Conservation (phyloP, 23 red algal genomes). For the Gracilaria caudata region DNA sequence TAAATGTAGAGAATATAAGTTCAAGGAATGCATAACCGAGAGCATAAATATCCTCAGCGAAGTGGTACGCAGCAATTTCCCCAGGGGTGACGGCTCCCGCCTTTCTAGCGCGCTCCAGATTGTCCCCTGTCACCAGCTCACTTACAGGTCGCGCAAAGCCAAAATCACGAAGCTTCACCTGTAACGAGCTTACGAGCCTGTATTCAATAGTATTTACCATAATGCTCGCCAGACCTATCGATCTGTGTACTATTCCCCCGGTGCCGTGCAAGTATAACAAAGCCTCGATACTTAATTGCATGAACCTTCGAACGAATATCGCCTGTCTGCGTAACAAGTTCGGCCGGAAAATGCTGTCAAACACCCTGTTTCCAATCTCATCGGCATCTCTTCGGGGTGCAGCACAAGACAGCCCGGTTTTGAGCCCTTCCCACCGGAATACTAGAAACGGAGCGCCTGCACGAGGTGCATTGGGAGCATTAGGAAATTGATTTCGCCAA, state of each 20-base stretch:
- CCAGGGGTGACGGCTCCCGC: conserved; percentile 55
- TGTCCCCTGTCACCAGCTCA: conserved; percentile 35
- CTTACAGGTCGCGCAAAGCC: conserved; percentile 76
- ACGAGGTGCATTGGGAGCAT: conserved; percentile 54
- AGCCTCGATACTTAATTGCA: conserved; percentile 65
- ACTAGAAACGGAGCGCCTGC: conserved; percentile 77
- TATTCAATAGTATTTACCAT: conserved; percentile 87
- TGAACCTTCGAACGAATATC: conserved; percentile 52
- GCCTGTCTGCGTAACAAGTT: conserved; percentile 40
- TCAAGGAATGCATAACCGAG: conserved; percentile 76
- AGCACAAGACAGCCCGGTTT: conserved; percentile 45
- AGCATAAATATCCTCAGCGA: conserved; percentile 73
- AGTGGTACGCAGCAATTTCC: conserved; percentile 44
- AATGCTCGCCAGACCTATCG: conserved; percentile 74
- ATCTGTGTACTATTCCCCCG: conserved; percentile 80
- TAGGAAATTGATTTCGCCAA: conserved; percentile 73
- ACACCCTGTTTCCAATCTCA: conserved; percentile 32
- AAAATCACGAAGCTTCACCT: conserved; percentile 88
- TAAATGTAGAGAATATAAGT: conserved; percentile 69
- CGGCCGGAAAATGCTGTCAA: conserved; percentile 61
- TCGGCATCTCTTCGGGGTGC: conserved; percentile 21
- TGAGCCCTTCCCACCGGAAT: conserved; percentile 86
- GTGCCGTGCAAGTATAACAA: conserved; percentile 71
- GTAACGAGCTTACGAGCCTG: conserved; percentile 35
- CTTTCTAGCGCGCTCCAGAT: conserved; percentile 46